Percentiles rank a stretch among this genome's conserved stretches.
Evolutionary conservation across 2,329 filamentous ascomycete species (phyloP).

Genomic region (Arthrocladium fulminans): DNA sequence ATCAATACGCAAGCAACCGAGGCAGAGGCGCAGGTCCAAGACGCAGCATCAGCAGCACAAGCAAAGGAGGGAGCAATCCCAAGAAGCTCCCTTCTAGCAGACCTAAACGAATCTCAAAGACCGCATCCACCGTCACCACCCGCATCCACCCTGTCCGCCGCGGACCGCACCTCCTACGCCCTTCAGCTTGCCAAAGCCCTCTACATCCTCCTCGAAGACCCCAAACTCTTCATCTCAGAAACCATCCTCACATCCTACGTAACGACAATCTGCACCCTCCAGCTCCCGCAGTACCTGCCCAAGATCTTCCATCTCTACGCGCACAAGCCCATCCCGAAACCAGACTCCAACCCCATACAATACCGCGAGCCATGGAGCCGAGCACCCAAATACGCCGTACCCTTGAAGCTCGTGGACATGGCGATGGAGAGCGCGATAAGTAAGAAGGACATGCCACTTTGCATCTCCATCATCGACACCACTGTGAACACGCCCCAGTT

Average conservation of each 20-base stretch:
- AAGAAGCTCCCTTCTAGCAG: background rate
- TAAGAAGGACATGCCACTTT: constrained; percentile 65
- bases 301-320: constrained; percentile 74
- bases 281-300: constrained; percentile 66
- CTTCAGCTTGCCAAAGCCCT: constrained; percentile 44
- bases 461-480: constrained; percentile 67
- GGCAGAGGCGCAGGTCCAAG: background rate
- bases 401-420: constrained; percentile 57
- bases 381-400: constrained; percentile 61
- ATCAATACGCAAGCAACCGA: background rate
- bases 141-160: background rate
- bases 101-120: constrained; percentile 1
- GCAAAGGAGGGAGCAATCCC: background rate
- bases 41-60: background rate
- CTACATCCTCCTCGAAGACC: constrained; percentile 63
- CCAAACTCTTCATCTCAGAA: constrained; percentile 71
- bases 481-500: constrained; percentile 38
- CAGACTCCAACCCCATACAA: constrained; percentile 49
- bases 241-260: constrained; percentile 66
- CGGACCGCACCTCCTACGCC: background rate
- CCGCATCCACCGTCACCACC: background rate
- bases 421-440: constrained; percentile 75
- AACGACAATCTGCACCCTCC: constrained; percentile 62
- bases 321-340: constrained; percentile 63
- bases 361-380: constrained; percentile 60